A percentile compares a stretch with the other conserved stretches of the same genome.
Conservation (phyloP, 352 stramenopile genomes). For the Globisporangium spiculum region DNA sequence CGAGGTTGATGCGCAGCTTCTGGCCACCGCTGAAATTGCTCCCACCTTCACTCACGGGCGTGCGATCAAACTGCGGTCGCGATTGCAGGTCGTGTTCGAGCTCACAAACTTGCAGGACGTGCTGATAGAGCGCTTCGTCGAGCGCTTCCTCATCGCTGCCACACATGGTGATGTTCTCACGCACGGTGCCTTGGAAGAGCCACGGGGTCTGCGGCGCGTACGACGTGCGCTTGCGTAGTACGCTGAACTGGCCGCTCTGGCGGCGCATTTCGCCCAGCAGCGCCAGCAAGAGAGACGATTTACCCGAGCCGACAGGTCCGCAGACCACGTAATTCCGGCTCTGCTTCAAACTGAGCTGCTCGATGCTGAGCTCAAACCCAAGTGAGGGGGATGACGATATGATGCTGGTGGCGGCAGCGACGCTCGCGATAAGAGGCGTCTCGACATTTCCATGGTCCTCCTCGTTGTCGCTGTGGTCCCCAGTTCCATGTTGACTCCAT, state of each 20-base stretch:
- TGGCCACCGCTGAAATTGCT: conserved; percentile 88
- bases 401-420: neutral
- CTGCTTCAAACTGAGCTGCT: conserved; percentile 35
- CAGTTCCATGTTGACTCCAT: conserved; percentile 15
- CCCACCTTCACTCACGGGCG: conserved; percentile 66
- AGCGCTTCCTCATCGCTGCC: conserved; percentile 20
- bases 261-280: conserved; percentile 95
- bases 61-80: conserved; percentile 41
- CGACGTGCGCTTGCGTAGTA: conserved; percentile 28
- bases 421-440: conserved; percentile 13
- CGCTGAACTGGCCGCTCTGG: conserved; percentile 21
- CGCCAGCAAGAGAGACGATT: conserved; percentile 93
- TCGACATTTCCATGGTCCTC: neutral
- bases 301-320: conserved; percentile 93
- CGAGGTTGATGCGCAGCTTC: conserved; percentile 77
- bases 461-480: neutral
- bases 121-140: conserved; percentile 42
- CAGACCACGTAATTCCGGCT: conserved; percentile 61
- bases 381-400: neutral
- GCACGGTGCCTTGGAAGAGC: conserved; percentile 62
- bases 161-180: conserved; percentile 62
- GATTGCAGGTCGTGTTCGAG: conserved; percentile 62
- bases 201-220: conserved; percentile 81
- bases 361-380: conserved; percentile 47
- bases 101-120: conserved; percentile 63